A percentile compares a stretch with the other conserved stretches of the same genome.
Evolutionary conservation across 495 filamentous ascomycete species (phyloP).

Genomic region (Neurospora sp.): DNA sequence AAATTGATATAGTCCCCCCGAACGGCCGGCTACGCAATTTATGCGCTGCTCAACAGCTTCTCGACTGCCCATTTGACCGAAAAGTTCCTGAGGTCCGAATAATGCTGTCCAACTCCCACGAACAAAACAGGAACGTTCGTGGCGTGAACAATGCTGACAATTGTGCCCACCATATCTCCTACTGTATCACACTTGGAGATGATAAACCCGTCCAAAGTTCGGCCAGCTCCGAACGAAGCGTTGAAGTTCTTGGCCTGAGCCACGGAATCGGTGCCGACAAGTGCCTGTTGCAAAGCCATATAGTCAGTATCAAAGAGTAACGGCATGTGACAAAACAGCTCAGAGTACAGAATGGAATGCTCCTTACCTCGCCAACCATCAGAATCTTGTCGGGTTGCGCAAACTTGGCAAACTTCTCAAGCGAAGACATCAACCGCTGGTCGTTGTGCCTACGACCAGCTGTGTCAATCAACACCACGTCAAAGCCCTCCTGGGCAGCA

Average conservation of each 20-base stretch:
- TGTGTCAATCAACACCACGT: slow-evolving; percentile 95
- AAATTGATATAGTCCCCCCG: background rate
- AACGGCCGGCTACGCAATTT: background rate
- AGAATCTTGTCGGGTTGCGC: slow-evolving; percentile 95
- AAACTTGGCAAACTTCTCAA: slow-evolving; percentile 96
- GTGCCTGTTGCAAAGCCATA: slow-evolving; percentile 37
- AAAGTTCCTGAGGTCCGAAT: slow-evolving; percentile 85
- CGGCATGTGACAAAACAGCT: background rate
- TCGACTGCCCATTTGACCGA: slow-evolving; percentile 86
- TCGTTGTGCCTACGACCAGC: slow-evolving; percentile 94
- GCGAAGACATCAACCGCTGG: slow-evolving; percentile 80
- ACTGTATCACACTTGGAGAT: slow-evolving; percentile 98
- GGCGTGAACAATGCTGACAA: slow-evolving; percentile 96
- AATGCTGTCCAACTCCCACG: slow-evolving; percentile 91
- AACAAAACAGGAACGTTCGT: slow-evolving; percentile 93
- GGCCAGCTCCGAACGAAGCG: slow-evolving; percentile 70
- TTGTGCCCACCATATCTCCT: slow-evolving; percentile 93
- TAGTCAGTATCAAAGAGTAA: slow-evolving; percentile 8
- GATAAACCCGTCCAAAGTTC: slow-evolving; percentile 86
- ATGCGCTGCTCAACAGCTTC: slow-evolving; percentile 50
- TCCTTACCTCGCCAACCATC: slow-evolving; percentile 81
- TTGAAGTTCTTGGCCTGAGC: slow-evolving; percentile 96
- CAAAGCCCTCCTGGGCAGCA: slow-evolving; percentile 62
- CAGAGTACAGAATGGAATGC: background rate
- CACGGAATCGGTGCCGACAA: slow-evolving; percentile 90